Evolutionary conservation across 352 stramenopile genomes (phyloP).

Genomic region (Phytophthora rubi): DNA sequence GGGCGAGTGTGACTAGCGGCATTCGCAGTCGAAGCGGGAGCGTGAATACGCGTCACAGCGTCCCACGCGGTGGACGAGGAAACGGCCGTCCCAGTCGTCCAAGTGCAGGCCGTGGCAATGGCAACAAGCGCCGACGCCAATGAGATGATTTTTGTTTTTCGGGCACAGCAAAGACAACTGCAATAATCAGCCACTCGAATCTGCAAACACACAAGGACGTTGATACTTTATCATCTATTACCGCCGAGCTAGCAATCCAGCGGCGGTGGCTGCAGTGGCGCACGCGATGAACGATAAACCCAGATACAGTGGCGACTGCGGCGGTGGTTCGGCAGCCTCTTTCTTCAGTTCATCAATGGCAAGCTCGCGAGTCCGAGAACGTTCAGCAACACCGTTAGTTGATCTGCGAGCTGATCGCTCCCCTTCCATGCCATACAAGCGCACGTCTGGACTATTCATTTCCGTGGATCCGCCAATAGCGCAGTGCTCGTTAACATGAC

Average conservation of each 20-base stretch:
- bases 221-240: conserved; percentile 33
- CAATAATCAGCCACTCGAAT: background rate
- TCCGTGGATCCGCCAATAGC: conserved; percentile 21
- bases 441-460: conserved; percentile 26
- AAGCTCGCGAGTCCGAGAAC: conserved; percentile 7
- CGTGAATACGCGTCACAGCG: conserved; percentile 4
- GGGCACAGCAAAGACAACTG: background rate
- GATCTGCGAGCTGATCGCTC: conserved; percentile 6
- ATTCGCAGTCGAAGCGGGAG: conserved; percentile 1
- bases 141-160: background rate
- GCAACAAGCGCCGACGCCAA: conserved; percentile 37
- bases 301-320: conserved; percentile 48
- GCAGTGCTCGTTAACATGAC: conserved; percentile 26
- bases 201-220: conserved; percentile 6
- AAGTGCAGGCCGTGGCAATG: conserved; percentile 18
- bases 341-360: conserved; percentile 30
- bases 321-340: conserved; percentile 14
- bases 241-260: conserved; percentile 46
- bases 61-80: conserved; percentile 14
- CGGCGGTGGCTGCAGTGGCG: conserved; percentile 52
- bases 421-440: conserved; percentile 13
- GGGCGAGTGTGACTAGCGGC: conserved; percentile 1
- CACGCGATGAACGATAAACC: conserved; percentile 62
- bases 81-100: conserved; percentile 11
- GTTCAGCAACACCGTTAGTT: conserved; percentile 1